A percentile compares a stretch with the other conserved stretches of the same genome.
phyloP scores from a whole-genome alignment of 805 yeast species.

The Suhomyces prunicola region DNA sequence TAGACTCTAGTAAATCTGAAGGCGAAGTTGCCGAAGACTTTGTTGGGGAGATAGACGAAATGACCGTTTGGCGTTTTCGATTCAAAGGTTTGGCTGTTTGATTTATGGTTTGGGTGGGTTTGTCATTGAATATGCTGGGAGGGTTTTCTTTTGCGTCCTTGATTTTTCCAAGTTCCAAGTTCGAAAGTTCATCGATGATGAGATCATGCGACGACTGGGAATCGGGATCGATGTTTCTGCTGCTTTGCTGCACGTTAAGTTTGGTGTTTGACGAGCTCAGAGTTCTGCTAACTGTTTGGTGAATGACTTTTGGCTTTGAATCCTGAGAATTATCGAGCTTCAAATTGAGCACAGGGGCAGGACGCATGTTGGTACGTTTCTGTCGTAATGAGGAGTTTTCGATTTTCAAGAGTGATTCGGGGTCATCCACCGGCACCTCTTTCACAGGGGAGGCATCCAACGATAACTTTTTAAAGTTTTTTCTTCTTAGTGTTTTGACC shows the following conservation, averaged over 20 bases:
- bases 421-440: conserved; percentile 1
- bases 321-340: not conserved
- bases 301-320: not conserved
- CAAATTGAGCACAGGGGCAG: conserved; percentile 30
- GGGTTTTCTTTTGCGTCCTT: conserved; percentile 1
- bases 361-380: conserved; percentile 21
- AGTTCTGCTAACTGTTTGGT: conserved; percentile 1
- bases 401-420: not conserved
- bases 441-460: conserved; percentile 14
- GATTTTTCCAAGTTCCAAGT: conserved; percentile 11
- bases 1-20: not conserved
- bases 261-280: not conserved
- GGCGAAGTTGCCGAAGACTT: conserved; percentile 21
- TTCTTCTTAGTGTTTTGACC: conserved; percentile 36
- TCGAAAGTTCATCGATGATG: conserved; percentile 26
- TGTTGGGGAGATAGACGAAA: conserved; percentile 42
- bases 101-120: not conserved
- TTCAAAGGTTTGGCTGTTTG: conserved; percentile 3
- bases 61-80: conserved; percentile 40
- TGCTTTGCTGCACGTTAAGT: conserved; percentile 14
- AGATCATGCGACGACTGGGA: conserved; percentile 17
- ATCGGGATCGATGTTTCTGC: conserved; percentile 23
- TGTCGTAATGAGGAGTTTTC: conserved; percentile 14
- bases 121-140: not conserved
- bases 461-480: conserved; percentile 38